Evolutionary conservation across 2,329 filamentous ascomycete genomes (phyloP).

Genomic region (Penicillium sp.): DNA sequence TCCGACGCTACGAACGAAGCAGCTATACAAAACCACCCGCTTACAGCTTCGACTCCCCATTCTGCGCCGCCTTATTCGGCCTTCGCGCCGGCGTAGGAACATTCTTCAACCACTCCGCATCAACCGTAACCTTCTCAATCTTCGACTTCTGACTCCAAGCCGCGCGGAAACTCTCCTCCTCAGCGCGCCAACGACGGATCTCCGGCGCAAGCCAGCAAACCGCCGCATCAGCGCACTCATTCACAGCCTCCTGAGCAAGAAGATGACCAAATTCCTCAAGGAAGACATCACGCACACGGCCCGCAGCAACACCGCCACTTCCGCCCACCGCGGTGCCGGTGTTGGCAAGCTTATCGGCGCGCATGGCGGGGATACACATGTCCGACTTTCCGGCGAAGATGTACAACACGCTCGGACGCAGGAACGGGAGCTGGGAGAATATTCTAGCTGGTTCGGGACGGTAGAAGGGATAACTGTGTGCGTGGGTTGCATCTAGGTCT

Average conservation of each 20-base stretch:
- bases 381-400: slow-evolving; percentile 46
- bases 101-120: slow-evolving; percentile 53
- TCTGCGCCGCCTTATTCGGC: slow-evolving; percentile 23
- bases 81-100: slow-evolving; percentile 32
- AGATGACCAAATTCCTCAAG: slow-evolving; percentile 71
- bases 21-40: background rate
- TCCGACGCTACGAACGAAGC: background rate
- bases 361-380: slow-evolving; percentile 39
- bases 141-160: slow-evolving; percentile 53
- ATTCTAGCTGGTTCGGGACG: slow-evolving; percentile 41
- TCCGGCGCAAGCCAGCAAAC: slow-evolving; percentile 59
- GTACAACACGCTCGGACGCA: slow-evolving; percentile 49
- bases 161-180: slow-evolving; percentile 56
- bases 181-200: slow-evolving; percentile 55
- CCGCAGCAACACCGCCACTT: slow-evolving; percentile 58
- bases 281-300: slow-evolving; percentile 64
- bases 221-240: slow-evolving; percentile 61
- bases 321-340: slow-evolving; percentile 42
- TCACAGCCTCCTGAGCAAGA: slow-evolving; percentile 76
- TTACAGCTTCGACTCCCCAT: slow-evolving; percentile 30
- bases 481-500: slow-evolving; percentile 43
- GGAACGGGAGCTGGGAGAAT: slow-evolving; percentile 41
- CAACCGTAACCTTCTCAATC: slow-evolving; percentile 56
- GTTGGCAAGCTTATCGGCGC: slow-evolving; percentile 43
- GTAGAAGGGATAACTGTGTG: slow-evolving; percentile 43